Conservation (phyloP, 257 asterid species). For the Paraleonurus japonicus region DNA sequence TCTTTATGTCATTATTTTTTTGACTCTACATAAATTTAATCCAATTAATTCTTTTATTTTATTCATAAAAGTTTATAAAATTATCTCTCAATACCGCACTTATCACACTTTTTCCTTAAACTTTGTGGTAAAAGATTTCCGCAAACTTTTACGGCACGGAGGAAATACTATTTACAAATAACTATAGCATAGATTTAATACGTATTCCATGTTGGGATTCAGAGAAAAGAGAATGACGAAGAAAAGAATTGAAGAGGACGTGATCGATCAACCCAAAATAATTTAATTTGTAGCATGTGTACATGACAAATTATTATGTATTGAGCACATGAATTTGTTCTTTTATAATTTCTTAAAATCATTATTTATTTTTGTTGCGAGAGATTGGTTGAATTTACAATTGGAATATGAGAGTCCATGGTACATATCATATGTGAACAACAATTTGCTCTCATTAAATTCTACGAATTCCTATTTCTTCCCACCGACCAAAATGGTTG, state of each 20-base stretch:
- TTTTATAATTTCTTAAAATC: neutral
- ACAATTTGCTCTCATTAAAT: neutral
- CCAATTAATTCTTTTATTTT: too few species aligned
- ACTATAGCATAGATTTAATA: neutral
- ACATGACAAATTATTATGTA: conserved; percentile 29
- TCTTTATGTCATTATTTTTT: too few species aligned
- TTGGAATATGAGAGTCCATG: neutral
- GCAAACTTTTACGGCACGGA: too few species aligned
- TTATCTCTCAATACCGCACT: too few species aligned
- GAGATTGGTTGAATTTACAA: neutral
- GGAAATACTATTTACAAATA: too few species aligned
- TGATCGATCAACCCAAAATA: conserved; percentile 18
- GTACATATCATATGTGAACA: neutral
- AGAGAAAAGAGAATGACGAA: conserved; percentile 24
- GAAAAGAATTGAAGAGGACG: conserved; percentile 17
- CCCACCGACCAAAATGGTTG: too few species aligned
- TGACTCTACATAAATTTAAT: too few species aligned
- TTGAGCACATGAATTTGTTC: conserved; percentile 34
- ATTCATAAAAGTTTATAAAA: too few species aligned
- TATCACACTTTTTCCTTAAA: too few species aligned
- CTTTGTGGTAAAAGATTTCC: too few species aligned
- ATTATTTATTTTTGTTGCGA: neutral
- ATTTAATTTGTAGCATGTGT: conserved; percentile 31
- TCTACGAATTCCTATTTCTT: too few species aligned
- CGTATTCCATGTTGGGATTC: neutral